Evolutionary conservation across 2,329 filamentous ascomycete genomes (phyloP), one percentile per base, ranked within the genome.

Genomic region (Aspergillus phoenicis): DNA sequence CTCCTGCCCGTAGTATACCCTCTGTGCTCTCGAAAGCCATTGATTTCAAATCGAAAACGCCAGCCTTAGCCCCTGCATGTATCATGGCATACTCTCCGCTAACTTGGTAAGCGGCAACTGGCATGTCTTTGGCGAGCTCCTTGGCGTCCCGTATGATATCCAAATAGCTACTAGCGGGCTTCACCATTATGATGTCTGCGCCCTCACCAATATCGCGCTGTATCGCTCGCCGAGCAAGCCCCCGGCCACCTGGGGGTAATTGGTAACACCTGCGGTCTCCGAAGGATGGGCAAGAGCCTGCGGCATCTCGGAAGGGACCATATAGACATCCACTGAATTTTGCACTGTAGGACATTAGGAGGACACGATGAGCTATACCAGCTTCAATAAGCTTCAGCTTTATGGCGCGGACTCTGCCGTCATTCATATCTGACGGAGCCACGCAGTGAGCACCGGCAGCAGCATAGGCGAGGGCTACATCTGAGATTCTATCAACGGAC

Each of bases 51-150:
- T 97, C 94, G 73, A 98, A 99, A 3, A 99, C 95, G 4, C 95
- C 95, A 1, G 95, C 94, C 77, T 97, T 96, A 52, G 95, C 95
- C 20, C 86, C 95, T 0, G 95, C 95, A 73, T 97, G 92, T 56
- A 99, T 95, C 95, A 98, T 98, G 66, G 95, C 93, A 74, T 89
- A 99, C 81, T 99, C 95, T 68, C 95, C 95, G 71, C 91, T 95
- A 61, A 99, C 95, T 77, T 99, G 95, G 77, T 99, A 99, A 22
- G 95, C 94, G 1, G 95, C 94, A 38, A 99, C 85, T 2, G 95
- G 95, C 77, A 98, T 84, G 76, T 98, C 93, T 74, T 89, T 90
- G 61, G 91, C 94, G 57, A 98, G 85, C 57, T 97, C 93, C 82
- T 97, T 98, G 57, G 95, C 95, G 73, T 99, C 95, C 68, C 91